Evolutionary conservation across 306 rosid genomes (phyloP).

Genomic region (Cajanus cajan): DNA sequence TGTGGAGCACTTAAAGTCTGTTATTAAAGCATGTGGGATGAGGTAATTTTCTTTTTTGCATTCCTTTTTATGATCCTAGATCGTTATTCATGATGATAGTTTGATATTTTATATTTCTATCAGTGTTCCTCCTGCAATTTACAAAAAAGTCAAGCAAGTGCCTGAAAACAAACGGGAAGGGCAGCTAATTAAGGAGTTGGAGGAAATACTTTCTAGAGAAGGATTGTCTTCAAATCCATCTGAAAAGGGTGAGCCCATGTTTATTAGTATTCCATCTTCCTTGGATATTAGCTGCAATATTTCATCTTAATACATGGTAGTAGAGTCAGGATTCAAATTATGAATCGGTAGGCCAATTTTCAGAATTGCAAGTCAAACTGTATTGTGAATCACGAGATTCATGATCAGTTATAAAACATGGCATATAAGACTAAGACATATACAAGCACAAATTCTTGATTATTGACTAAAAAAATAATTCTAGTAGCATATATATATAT

Average conservation of each 20-base stretch:
- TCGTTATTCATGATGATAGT: constrained; percentile 28
- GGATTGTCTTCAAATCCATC: constrained; percentile 83
- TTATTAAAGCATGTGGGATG: constrained; percentile 96
- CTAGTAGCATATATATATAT: no score
- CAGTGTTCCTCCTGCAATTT: constrained; percentile 79
- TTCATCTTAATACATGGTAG: background rate
- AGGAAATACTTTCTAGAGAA: constrained; percentile 81
- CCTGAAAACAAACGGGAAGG: constrained; percentile 84
- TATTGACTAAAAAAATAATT: no score
- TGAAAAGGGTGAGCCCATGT: constrained; percentile 70
- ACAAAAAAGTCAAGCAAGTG: constrained; percentile 87
- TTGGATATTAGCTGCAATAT: constrained; percentile 16
- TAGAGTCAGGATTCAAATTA: no score
- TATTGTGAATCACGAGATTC: no score
- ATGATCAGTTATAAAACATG: no score
- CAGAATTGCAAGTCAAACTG: no score
- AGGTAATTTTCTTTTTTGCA: constrained; percentile 52
- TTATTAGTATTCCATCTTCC: constrained; percentile 12
- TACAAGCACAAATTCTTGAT: no score
- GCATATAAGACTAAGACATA: no score
- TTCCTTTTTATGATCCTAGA: constrained; percentile 24
- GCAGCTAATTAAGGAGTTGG: constrained; percentile 76
- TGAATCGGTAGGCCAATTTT: no score
- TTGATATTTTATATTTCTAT: constrained; percentile 32
- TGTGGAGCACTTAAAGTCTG: constrained; percentile 85